Conservation (phyloP, 2,329 filamentous ascomycete species). For the Neophaeococcomyces mojaviensis region DNA sequence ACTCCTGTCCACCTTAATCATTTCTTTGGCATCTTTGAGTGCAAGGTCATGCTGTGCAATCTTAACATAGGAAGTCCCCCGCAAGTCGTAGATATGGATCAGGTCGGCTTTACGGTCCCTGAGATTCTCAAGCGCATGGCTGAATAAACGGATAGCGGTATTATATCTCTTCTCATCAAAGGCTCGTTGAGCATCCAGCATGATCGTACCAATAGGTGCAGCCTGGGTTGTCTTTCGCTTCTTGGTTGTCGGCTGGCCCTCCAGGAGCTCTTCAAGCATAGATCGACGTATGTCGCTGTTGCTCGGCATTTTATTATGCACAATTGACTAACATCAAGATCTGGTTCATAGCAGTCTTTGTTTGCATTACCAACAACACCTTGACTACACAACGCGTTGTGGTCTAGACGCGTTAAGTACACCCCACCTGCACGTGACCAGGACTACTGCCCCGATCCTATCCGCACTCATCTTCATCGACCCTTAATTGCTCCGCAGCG, state of each 20-base stretch:
- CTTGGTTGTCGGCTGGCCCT: conserved; percentile 1
- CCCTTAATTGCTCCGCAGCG: too few species aligned
- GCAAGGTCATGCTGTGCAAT: conserved; percentile 44
- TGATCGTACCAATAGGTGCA: conserved; percentile 7
- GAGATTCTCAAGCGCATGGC: conserved; percentile 2
- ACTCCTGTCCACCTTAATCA: conserved; percentile 45
- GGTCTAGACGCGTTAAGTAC: too few species aligned
- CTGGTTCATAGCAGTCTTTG: not conserved
- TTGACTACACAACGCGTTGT: too few species aligned
- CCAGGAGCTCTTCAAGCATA: conserved; percentile 5
- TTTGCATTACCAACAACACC: too few species aligned
- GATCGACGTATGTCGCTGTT: conserved; percentile 5
- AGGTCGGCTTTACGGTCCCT: conserved; percentile 5
- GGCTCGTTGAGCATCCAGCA: conserved; percentile 10
- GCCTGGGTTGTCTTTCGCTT: not conserved
- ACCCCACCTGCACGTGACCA: too few species aligned
- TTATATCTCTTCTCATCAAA: conserved; percentile 11
- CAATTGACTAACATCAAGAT: not conserved
- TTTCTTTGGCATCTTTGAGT: conserved; percentile 49
- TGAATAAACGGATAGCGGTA: not conserved
- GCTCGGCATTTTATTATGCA: not conserved
- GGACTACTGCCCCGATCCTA: too few species aligned
- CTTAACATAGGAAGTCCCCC: conserved; percentile 30
- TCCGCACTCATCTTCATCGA: too few species aligned
- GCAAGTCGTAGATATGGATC: conserved; percentile 1